Evolutionary conservation across 2,329 filamentous ascomycete species (phyloP).

Genomic region (Zymoseptoria tritici): DNA sequence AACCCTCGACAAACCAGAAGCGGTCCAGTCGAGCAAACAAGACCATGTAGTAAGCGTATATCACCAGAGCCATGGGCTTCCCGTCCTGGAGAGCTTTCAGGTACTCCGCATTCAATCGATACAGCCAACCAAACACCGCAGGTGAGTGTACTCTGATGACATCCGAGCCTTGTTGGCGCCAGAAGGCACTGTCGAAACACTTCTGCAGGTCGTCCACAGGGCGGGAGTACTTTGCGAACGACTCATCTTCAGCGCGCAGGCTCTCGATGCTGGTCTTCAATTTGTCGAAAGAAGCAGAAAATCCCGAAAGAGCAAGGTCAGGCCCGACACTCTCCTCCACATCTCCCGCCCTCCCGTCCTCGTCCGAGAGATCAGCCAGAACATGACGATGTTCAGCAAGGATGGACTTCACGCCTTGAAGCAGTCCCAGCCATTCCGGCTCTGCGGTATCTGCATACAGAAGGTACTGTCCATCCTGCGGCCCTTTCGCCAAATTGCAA

Average conservation of each 20-base stretch:
- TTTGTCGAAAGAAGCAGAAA: constrained; percentile 1
- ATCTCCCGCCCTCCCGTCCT: not conserved
- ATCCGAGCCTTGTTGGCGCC: not conserved
- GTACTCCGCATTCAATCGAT: constrained; percentile 10
- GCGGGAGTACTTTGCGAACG: constrained; percentile 10
- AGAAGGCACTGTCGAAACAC: constrained; percentile 5
- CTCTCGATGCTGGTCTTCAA: constrained; percentile 8
- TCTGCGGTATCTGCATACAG: constrained; percentile 9
- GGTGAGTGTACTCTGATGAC: constrained; percentile 3
- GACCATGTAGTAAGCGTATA: constrained; percentile 12
- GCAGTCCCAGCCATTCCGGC: constrained; percentile 12
- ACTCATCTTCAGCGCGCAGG: constrained; percentile 9
- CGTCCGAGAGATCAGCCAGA: not conserved
- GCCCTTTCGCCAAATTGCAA: constrained; percentile 13
- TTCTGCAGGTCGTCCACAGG: constrained; percentile 8
- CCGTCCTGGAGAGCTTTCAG: constrained; percentile 8
- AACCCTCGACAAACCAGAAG: constrained; percentile 14
- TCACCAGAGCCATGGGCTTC: constrained; percentile 12
- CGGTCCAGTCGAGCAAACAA: constrained; percentile 7
- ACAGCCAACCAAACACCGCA: constrained; percentile 12
- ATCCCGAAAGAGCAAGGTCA: constrained; percentile 6
- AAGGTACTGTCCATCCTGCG: constrained; percentile 15
- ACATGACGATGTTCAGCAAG: not conserved
- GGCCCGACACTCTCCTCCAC: not conserved
- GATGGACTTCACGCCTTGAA: constrained; percentile 14